Evolutionary conservation across 768 basidiomycete species (phyloP), one percentile per base, ranked within the genome.

Genomic region (Strobilomyces confusus): DNA sequence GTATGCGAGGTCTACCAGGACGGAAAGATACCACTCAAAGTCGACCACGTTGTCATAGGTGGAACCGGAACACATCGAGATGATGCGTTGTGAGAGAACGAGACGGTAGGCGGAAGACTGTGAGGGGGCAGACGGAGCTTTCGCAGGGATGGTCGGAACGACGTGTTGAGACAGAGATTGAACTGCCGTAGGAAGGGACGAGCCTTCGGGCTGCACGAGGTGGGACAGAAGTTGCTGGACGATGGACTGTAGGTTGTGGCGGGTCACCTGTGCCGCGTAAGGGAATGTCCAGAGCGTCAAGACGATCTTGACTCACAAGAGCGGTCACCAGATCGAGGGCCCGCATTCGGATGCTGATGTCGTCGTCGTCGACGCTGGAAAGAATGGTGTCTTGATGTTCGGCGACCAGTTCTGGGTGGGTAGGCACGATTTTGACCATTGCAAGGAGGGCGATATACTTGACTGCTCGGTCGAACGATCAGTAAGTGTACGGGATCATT

Each of bases 11-110:
- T 98, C 94, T 43, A 98, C 81, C 26, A 98, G 82, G 9, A 95
- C 92, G 5, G 95, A 97, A 20, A 98, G 78, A 68, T 93, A 97
- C 95, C 97, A 99, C 65, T 98, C 92, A 65, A 98, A 98, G 71
- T 98, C 95, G 42, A 80, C 77, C 25, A 99, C 79, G 62, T 93
- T 88, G 48, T 86, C 84, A 66, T 95, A 98, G 20, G 86, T 88
- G 34, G 84, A 84, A 51, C 82, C 80, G 2, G 91, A 88, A 52
- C 91, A 87, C 61, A 98, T 89, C n/a, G 77, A 73, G n/a, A 98
- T 77, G 56, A 98, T 89, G 17, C 83, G 80, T 58, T 88, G 83
- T 9, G 90, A 80, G 30, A 98, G 80, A 40, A 84, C 81, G 20
- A 93, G 77, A 17, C 97, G 89, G 65, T 98, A 98, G 2, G 90